A percentile compares a stretch with the other conserved stretches of the same genome.
These are phyloP conservation scores for Sclerotinia nivalis DNA, from an alignment of 2,329 filamentous ascomycete genomes.

Conservation along the genomic window DNA sequence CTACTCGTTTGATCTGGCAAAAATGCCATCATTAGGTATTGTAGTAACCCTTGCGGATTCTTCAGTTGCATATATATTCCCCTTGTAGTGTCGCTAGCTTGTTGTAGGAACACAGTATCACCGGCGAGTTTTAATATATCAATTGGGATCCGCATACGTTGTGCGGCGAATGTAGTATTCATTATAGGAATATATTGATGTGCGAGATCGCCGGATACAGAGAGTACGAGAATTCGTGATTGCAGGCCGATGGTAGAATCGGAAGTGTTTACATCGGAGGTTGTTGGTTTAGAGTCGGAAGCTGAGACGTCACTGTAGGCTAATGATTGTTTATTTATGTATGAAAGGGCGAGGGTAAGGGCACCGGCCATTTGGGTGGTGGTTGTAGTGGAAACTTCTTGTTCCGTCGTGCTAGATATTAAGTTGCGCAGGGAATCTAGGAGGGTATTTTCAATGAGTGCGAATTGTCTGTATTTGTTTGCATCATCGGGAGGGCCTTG, in stretches of 20 bases:
- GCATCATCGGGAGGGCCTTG: constrained; percentile 46
- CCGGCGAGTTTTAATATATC: constrained; percentile 87
- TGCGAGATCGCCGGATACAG: constrained; percentile 81
- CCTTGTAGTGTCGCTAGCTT: constrained; percentile 74
- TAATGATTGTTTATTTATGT: constrained; percentile 72
- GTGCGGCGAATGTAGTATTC: constrained; percentile 96
- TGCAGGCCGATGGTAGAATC: constrained; percentile 56
- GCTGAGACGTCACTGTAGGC: constrained; percentile 43
- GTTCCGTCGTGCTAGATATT: constrained; percentile 64
- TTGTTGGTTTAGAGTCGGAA: constrained; percentile 36
- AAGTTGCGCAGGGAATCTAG: constrained; percentile 72
- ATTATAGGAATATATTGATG: constrained; percentile 96
- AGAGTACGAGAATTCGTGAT: constrained; percentile 84
- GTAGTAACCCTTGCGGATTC: constrained; percentile 72
- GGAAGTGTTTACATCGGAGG: constrained; percentile 29
- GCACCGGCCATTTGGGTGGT: constrained; percentile 91
- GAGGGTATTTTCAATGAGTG: constrained; percentile 80
- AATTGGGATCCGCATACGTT: constrained; percentile 83
- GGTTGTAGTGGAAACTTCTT: constrained; percentile 64
- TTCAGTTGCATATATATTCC: constrained; percentile 66
- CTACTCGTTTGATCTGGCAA: constrained; percentile 69
- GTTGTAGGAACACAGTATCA: constrained; percentile 88
- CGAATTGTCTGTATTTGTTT: constrained; percentile 94
- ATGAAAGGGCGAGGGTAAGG: constrained; percentile 81
- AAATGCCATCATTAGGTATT: constrained; percentile 94